Base-by-base conservation (phyloP, 345 rosid species). In the Raphanus sativus region DNA sequence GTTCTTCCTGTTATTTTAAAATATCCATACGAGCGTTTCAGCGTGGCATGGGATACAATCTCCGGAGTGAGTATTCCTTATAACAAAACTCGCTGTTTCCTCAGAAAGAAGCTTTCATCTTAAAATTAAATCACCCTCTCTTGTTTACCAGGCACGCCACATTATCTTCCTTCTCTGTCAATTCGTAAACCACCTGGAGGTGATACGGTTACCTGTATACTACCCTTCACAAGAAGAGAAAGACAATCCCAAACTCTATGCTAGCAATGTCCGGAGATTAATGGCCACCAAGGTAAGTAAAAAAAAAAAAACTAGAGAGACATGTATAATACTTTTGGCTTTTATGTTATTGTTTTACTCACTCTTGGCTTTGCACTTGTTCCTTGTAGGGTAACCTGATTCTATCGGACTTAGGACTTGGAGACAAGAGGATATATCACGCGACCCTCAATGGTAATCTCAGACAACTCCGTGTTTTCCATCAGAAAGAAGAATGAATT, bases 401-500 rank as follows among this genome's bases (percentile, higher is more conserved):
- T 67, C 62, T 86, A 78, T 87, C 98, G 52, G 98, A 91, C 80
- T 89, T 92, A 65, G 99, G 97, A 81, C 88, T 95, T 65, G 83
- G 94, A 32, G 99, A 92, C 91, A 95, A 95, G 85, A 88, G 99
- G 83, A 85, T 89, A 85, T 95, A 95, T 80, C 98, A 87, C 81
- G 88, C 98, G 11, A 96, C 99, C 73, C 96, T 93, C 89, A 91
- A 93, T 84, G 98, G 99, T 95, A 95, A 95, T 89, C 92, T 87
- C 89, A 86, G 94, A 84, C 91, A 87, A 94, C 87, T 88, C 87
- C 90, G 86, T 89, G 97, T 85, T 86, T 89, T 92, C 91, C 99
- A 89, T 92, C 91, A 87, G 88, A 95, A 95, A 80, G 82, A 80
- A 42, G 82, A 80, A 64, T 74, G 75, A 74, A 12, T 4, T 16